Base-by-base conservation (phyloP, 2,329 filamentous ascomycete species). In the Herpotrichia juniperi region DNA sequence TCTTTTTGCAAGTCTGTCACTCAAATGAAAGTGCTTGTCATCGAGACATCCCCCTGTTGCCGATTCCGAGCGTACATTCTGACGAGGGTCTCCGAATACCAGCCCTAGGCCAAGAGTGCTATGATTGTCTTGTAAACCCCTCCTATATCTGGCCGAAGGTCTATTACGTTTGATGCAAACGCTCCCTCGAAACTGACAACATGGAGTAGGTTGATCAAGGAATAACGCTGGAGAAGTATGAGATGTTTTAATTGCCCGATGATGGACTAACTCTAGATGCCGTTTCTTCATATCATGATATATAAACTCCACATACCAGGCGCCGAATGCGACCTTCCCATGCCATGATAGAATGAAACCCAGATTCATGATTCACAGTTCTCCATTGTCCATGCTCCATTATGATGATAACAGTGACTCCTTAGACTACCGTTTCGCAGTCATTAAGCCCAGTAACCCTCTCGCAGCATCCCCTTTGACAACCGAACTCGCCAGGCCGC, bases 381-480 rank as follows among this genome's bases (percentile, higher is more conserved):
- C 37, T 40, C 19, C 22, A 7, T 19, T 17, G 34, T 17, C 34
- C 34, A 9, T 37, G 34, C 16, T 17, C 26, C 26, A 28, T 28
- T 6, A 28, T 39, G 34, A 39, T 39, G 17, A 39, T 24, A 14
- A 40, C 7, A 24, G 21, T 4, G 6, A 14, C 37, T 40, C 19
- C 34, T 7, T 8, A 3, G 21, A 40, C 37, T 40, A 40, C 37
- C 21, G 37, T 21, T 21, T 19, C 25, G 59, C 64, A 28, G 58
- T 61, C 70, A 68, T 72, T 48, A 85, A 68, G 54, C 78, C 80
- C 54, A 85, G 61, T 58, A 87, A 63, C 7, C 80, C 83, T 61
- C 78, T 80, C 11, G 78, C 82, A 8, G 82, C 82, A 39, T 78
- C 74, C 3, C 78, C 81, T 51, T 77, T 78, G 31, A 79, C 72